A percentile compares a stretch with the other conserved stretches of the same genome.
phyloP scores from a whole-genome alignment of 2,329 filamentous ascomycete species.

The Pseudogymnoascus sp. region DNA sequence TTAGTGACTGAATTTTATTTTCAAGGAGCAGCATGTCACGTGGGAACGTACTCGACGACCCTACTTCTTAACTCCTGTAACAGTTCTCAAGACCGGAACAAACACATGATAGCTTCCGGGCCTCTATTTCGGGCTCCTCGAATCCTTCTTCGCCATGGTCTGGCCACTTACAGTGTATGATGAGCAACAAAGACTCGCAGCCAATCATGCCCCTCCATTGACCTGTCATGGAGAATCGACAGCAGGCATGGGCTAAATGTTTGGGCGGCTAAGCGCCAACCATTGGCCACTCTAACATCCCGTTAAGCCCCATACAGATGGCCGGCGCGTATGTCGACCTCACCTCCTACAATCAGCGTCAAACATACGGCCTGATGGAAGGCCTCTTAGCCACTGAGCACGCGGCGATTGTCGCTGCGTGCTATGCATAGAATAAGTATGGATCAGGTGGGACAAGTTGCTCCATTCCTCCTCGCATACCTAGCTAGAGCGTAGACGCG shows the following conservation, averaged over 20 bases:
- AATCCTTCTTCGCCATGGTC: background rate
- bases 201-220: background rate
- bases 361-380: background rate
- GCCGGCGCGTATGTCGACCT: constrained; percentile 6
- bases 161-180: background rate
- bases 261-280: constrained; percentile 7
- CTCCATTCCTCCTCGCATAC: background rate
- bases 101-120: background rate
- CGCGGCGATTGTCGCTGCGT: constrained; percentile 3
- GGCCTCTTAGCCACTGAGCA: background rate
- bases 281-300: background rate
- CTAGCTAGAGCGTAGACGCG: constrained; percentile 7
- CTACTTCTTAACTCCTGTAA: background rate
- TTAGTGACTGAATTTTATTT: background rate
- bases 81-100: background rate
- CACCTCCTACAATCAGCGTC: constrained; percentile 6
- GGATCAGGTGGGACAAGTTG: constrained; percentile 1
- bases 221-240: constrained; percentile 1
- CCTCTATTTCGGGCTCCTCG: constrained; percentile 5
- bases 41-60: background rate
- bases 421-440: constrained; percentile 8
- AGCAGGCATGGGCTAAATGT: constrained; percentile 4
- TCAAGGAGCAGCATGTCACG: background rate
- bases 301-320: constrained; percentile 4
- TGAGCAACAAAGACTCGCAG: background rate